A percentile compares a stretch with the other conserved stretches of the same genome.
Conservation (phyloP, 192 early-diverging fungal genomes). For the Lunasporangiospora selenospora region DNA sequence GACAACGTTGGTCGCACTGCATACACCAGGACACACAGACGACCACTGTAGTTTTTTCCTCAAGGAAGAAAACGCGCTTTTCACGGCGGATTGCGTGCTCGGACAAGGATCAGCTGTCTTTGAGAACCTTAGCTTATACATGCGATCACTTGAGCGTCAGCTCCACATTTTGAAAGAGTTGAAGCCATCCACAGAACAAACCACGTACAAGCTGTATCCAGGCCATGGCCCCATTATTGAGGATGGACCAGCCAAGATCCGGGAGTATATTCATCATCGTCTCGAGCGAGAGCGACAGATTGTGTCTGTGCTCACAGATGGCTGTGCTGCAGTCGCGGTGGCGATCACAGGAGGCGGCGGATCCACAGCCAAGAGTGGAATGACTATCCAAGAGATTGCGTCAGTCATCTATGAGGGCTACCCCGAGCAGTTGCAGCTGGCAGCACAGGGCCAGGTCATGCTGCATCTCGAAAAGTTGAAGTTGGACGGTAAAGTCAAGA, state of each 20-base stretch:
- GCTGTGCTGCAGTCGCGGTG: not conserved
- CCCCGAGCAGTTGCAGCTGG: constrained; percentile 53
- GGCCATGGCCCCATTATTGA: constrained; percentile 84
- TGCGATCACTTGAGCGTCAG: constrained; percentile 67
- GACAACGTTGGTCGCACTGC: constrained; percentile 64
- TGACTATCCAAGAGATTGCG: constrained; percentile 60
- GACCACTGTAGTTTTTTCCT: constrained; percentile 82
- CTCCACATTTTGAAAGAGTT: too few relatives aligned
- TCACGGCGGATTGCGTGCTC: constrained; percentile 84
- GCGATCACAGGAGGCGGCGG: not conserved
- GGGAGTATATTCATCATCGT: constrained; percentile 83
- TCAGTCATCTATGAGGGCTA: constrained; percentile 60
- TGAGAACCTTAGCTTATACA: constrained; percentile 72
- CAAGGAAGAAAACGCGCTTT: constrained; percentile 69
- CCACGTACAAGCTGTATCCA: constrained; percentile 50
- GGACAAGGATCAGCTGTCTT: constrained; percentile 87
- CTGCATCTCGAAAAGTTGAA: constrained; percentile 64
- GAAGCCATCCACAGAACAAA: constrained; percentile 25
- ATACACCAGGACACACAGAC: constrained; percentile 83
- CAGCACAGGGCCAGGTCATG: constrained; percentile 58
- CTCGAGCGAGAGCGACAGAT: constrained; percentile 79
- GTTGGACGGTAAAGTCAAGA: constrained; percentile 51
- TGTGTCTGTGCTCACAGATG: constrained; percentile 48
- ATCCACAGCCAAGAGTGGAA: not conserved
- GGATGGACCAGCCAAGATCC: constrained; percentile 66